A percentile compares a stretch with the other conserved stretches of the same genome.
Conservation (phyloP, 805 yeast genomes). For the Candida bentonensis region DNA sequence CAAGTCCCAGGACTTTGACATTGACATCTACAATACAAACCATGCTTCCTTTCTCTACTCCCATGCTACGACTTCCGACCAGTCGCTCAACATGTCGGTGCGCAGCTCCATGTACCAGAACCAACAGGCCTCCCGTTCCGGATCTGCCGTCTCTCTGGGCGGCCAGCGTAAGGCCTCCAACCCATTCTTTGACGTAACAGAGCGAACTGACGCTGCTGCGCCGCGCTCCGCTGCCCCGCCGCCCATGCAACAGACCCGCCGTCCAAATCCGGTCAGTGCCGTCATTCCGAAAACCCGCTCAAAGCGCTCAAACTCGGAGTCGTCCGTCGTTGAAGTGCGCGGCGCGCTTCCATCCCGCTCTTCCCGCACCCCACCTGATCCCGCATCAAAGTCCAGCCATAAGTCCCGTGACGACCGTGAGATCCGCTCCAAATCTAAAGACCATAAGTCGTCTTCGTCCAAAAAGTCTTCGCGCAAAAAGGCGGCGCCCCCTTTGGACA, state of each 20-base stretch:
- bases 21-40: neutral
- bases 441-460: neutral
- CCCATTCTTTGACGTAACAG: constrained; percentile 3
- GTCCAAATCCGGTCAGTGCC: constrained; percentile 27
- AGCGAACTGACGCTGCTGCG: constrained; percentile 3
- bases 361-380: no score
- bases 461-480: constrained; percentile 10
- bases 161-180: constrained; percentile 41
- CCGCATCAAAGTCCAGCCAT: neutral
- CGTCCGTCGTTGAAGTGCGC: constrained; percentile 13
- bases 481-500: constrained; percentile 60
- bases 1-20: constrained; percentile 8
- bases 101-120: constrained; percentile 7
- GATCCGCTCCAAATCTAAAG: no score
- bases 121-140: constrained; percentile 1
- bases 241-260: constrained; percentile 9
- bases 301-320: constrained; percentile 11
- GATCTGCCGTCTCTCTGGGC: constrained; percentile 10
- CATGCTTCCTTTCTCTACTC: neutral
- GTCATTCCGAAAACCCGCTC: constrained; percentile 22
- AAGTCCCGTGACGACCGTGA: no score
- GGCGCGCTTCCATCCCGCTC: neutral
- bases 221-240: constrained; percentile 1
- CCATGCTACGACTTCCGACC: neutral
- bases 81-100: constrained; percentile 6